Conservation (phyloP, 2,329 filamentous ascomycete genomes). For the Fusarium anguioides region DNA sequence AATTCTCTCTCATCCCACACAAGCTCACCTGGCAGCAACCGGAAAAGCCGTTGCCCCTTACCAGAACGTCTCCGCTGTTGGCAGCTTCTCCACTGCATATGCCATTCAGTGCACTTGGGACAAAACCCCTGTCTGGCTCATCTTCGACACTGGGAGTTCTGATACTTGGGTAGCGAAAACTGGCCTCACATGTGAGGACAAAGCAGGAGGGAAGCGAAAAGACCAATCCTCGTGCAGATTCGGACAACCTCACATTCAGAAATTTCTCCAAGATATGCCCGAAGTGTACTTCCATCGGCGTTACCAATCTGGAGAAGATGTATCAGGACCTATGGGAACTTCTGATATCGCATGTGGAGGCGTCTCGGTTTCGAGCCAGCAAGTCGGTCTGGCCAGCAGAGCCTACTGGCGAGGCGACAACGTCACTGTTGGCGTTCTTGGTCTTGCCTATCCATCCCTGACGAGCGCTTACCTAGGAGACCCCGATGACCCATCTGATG, state of each 20-base stretch:
- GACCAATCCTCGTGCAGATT: constrained; percentile 54
- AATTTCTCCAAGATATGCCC: constrained; percentile 54
- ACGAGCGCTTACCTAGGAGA: constrained; percentile 60
- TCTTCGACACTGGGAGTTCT: constrained; percentile 63
- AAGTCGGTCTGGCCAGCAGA: constrained; percentile 60
- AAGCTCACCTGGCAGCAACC: constrained; percentile 23
- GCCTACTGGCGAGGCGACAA: constrained; percentile 65
- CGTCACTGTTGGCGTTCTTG: constrained; percentile 62
- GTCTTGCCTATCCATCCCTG: constrained; percentile 62
- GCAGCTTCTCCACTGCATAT: constrained; percentile 56
- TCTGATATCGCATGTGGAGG: constrained; percentile 60
- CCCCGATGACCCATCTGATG: constrained; percentile 52
- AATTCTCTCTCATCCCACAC: constrained; percentile 47
- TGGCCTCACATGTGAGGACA: constrained; percentile 57
- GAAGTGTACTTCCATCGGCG: constrained; percentile 59
- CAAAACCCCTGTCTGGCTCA: constrained; percentile 52
- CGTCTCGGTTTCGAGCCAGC: constrained; percentile 57
- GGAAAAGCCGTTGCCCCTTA: constrained; percentile 35
- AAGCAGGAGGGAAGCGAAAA: constrained; percentile 44
- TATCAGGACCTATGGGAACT: constrained; percentile 60
- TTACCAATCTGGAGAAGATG: constrained; percentile 62
- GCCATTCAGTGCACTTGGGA: constrained; percentile 56
- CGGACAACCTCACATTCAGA: constrained; percentile 52
- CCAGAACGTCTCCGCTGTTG: constrained; percentile 55
- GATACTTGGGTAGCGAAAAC: constrained; percentile 61